A percentile compares a stretch with the other conserved stretches of the same genome.
phyloP scores from a whole-genome alignment of 176 grass and related monocot genomes.

The Paspalum notatum region DNA sequence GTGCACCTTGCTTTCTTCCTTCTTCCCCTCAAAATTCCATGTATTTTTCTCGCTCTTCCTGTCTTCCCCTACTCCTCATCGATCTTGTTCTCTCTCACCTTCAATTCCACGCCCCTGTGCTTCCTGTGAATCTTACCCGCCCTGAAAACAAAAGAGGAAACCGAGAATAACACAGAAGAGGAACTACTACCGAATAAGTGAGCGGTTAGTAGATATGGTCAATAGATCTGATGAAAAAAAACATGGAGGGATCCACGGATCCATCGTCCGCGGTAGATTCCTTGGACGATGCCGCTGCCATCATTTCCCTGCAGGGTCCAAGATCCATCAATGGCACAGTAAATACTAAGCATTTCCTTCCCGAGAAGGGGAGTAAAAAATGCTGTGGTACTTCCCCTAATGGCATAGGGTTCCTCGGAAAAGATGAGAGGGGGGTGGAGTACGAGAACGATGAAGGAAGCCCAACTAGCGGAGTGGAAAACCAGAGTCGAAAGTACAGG shows the following conservation, averaged over 20 bases:
- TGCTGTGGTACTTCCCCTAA: not conserved
- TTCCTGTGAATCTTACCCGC: not conserved
- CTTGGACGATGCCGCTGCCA: not conserved
- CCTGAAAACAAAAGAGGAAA: conserved; percentile 34
- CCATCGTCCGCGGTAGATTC: conserved; percentile 26
- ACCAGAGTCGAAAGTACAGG: conserved; percentile 8
- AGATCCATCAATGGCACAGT: conserved; percentile 45
- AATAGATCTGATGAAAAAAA: conserved; percentile 38
- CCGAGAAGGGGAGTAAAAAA: conserved; percentile 40
- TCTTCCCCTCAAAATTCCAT: not conserved
- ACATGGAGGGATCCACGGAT: conserved; percentile 24
- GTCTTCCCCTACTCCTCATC: not conserved
- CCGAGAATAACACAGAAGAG: not conserved
- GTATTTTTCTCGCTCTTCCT: not conserved
- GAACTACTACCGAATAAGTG: not conserved
- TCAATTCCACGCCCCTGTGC: not conserved
- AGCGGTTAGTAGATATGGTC: not conserved
- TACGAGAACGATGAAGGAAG: conserved; percentile 24
- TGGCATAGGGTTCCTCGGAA: conserved; percentile 44
- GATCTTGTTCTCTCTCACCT: not conserved
- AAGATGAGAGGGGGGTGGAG: conserved; percentile 45
- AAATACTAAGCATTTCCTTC: conserved; percentile 34
- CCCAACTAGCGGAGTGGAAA: conserved; percentile 1
- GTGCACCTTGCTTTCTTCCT: not conserved
- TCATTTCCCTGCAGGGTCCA: too few species aligned